phyloP scores from a whole-genome alignment of 495 filamentous ascomycete species.

The Hypoxylon crocopeplum region DNA sequence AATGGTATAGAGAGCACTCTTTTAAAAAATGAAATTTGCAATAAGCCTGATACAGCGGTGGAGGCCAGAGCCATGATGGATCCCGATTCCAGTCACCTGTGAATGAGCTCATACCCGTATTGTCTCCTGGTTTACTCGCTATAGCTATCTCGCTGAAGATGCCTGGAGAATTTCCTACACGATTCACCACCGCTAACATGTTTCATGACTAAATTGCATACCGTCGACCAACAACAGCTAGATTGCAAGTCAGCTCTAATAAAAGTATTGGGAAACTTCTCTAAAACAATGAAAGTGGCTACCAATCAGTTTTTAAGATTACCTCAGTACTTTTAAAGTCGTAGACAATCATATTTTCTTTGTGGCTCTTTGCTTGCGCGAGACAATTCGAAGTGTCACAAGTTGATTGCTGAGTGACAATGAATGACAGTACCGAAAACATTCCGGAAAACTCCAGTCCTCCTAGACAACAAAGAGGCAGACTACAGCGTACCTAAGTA shows the following conservation, averaged over 20 bases:
- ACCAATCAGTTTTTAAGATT: too few relatives aligned
- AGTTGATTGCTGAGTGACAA: slow-evolving; percentile 15
- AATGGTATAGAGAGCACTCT: slow-evolving; percentile 28
- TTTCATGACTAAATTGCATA: too few relatives aligned
- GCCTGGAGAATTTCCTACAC: not conserved
- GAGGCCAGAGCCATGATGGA: slow-evolving; percentile 23
- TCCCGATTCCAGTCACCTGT: slow-evolving; percentile 2
- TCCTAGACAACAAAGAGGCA: slow-evolving; percentile 10
- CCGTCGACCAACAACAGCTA: too few relatives aligned
- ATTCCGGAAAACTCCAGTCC: not conserved
- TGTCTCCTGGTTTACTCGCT: not conserved
- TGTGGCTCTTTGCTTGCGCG: not conserved
- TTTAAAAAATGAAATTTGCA: slow-evolving; percentile 28
- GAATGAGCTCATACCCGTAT: not conserved
- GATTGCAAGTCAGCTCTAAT: too few relatives aligned
- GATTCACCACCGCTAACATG: too few relatives aligned
- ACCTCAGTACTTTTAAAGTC: too few relatives aligned
- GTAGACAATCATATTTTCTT: too few relatives aligned
- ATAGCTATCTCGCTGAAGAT: not conserved
- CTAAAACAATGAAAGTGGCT: too few relatives aligned
- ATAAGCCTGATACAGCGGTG: slow-evolving; percentile 19
- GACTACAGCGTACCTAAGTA: not conserved
- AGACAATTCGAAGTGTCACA: slow-evolving; percentile 12
- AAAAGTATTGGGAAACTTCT: too few relatives aligned
- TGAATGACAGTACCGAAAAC: slow-evolving; percentile 20